A percentile compares a stretch with the other conserved stretches of the same genome.
Evolutionary conservation across 129 eudicot genomes (phyloP).

Genomic region (Flaveria bidentis): DNA sequence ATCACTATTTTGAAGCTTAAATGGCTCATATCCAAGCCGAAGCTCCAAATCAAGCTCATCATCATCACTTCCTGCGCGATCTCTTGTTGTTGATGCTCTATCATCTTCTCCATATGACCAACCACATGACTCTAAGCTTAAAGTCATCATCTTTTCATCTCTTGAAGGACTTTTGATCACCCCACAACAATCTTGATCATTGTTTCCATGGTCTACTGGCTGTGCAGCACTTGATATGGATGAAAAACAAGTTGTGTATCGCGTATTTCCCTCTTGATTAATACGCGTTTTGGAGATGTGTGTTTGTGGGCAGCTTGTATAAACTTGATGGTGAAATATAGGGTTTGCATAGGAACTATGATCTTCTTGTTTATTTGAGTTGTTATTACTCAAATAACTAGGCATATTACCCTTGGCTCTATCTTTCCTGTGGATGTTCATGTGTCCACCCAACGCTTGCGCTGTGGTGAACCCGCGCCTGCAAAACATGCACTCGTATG

Average conservation of each 20-base stretch:
- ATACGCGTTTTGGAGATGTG: constrained; percentile 25
- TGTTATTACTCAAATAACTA: constrained; percentile 3
- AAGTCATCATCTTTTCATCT: constrained; percentile 38
- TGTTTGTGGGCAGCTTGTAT: constrained; percentile 35
- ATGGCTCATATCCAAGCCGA: constrained; percentile 65
- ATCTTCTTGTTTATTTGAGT: constrained; percentile 36
- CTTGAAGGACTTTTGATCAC: constrained; percentile 30
- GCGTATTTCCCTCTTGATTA: constrained; percentile 24
- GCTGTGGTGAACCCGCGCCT: constrained; percentile 87
- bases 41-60: constrained; percentile 76
- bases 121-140: constrained; percentile 34
- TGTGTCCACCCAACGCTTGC: constrained; percentile 86
- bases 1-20: constrained; percentile 5
- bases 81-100: constrained; percentile 26
- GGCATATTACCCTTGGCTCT: constrained; percentile 46
- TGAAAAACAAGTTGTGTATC: constrained; percentile 30
- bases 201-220: constrained; percentile 11
- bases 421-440: constrained; percentile 84
- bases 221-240: constrained; percentile 30
- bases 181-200: constrained; percentile 7
- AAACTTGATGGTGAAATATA: constrained; percentile 43
- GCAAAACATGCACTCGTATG: constrained; percentile 78
- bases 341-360: constrained; percentile 32
- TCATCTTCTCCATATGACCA: constrained; percentile 37
- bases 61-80: constrained; percentile 26